Conservation (phyloP, 345 rosid species). For the Moricandia arvensis region DNA sequence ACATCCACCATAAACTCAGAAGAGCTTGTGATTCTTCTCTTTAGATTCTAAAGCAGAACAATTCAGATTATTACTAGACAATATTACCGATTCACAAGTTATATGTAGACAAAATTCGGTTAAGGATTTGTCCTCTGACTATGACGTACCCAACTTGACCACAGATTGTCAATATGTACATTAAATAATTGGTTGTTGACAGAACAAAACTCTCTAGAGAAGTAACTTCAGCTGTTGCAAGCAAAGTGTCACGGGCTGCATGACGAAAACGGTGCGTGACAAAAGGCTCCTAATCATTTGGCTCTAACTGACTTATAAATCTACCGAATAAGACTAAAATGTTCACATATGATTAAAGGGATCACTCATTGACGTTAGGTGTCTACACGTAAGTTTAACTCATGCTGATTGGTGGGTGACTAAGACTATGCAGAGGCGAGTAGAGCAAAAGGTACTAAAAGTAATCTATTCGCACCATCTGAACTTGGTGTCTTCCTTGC, state of each 20-base stretch:
- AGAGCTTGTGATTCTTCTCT: background rate
- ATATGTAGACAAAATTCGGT: background rate
- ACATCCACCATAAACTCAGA: background rate
- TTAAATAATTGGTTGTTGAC: background rate
- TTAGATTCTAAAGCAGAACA: background rate
- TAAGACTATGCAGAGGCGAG: background rate
- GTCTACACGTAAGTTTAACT: background rate
- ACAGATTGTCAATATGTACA: background rate
- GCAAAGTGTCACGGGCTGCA: background rate
- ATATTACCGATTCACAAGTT: background rate
- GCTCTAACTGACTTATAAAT: background rate
- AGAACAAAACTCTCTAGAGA: background rate
- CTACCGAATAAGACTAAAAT: background rate
- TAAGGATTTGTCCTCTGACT: background rate
- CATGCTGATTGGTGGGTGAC: background rate
- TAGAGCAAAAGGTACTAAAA: background rate
- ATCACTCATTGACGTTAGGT: background rate
- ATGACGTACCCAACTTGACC: background rate
- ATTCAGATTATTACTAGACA: background rate
- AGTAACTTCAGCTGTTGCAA: background rate
- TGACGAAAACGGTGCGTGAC: background rate
- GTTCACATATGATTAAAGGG: background rate
- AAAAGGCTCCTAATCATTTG: background rate
- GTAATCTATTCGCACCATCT: background rate
- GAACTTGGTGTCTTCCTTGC: background rate